A percentile compares a stretch with the other conserved stretches of the same genome.
phyloP scores from a whole-genome alignment of 495 filamentous ascomycete genomes.

The Penicillium cosmopolitanum region DNA sequence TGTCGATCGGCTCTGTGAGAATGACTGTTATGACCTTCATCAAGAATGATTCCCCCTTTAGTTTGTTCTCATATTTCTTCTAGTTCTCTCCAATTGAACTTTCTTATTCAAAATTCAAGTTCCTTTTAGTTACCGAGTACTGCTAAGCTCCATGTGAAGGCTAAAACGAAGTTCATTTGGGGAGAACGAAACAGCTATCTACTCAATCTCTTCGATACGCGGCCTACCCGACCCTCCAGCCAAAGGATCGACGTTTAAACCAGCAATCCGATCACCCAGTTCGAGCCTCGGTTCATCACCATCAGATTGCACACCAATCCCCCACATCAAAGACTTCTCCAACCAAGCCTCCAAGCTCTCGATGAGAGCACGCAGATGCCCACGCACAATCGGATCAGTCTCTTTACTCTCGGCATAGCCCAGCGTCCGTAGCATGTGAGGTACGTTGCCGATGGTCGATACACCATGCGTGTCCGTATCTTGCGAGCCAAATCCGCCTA shows the following conservation, averaged over 20 bases:
- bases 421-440: conserved; percentile 65
- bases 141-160: neutral
- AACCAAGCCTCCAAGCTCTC: conserved; percentile 76
- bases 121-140: too few species aligned
- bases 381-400: conserved; percentile 70
- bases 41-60: too few species aligned
- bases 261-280: conserved; percentile 45
- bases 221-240: conserved; percentile 36
- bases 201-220: conserved; percentile 60
- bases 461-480: conserved; percentile 13
- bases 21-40: too few species aligned
- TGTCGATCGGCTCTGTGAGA: too few species aligned
- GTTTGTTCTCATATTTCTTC: too few species aligned
- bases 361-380: conserved; percentile 69
- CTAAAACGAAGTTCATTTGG: neutral
- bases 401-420: conserved; percentile 69
- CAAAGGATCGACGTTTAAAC: conserved; percentile 40
- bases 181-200: neutral
- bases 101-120: too few species aligned
- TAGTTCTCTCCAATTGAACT: too few species aligned
- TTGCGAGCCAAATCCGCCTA: conserved; percentile 4
- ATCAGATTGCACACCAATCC: conserved; percentile 31
- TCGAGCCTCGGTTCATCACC: conserved; percentile 30
- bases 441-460: conserved; percentile 53
- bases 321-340: conserved; percentile 56